Percentiles rank a stretch among this genome's conserved stretches.
Conservation (phyloP, 768 basidiomycete species). For the Albatrellus ellisii region DNA sequence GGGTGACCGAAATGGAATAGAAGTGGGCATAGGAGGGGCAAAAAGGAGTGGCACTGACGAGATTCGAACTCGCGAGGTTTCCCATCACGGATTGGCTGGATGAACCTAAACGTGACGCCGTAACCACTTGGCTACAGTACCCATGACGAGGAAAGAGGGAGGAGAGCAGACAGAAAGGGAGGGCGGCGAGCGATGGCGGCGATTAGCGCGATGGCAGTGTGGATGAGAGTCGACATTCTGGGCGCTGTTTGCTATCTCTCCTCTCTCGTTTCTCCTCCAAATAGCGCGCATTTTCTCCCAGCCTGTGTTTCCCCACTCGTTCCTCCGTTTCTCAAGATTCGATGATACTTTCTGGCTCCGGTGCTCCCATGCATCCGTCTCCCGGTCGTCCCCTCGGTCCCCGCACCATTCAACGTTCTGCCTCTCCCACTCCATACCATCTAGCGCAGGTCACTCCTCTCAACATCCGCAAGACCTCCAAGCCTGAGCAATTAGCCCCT, state of each 20-base stretch:
- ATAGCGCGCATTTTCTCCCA: neutral
- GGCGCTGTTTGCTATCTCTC: no score
- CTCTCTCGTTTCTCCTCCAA: neutral
- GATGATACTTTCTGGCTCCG: conserved; percentile 7
- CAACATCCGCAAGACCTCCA: conserved; percentile 25
- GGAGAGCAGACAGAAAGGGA: neutral
- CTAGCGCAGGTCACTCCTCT: conserved; percentile 26
- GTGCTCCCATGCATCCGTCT: conserved; percentile 16
- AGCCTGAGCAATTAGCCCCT: conserved; percentile 6
- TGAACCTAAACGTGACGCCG: conserved; percentile 43
- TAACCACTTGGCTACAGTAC: conserved; percentile 50
- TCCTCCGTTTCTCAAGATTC: conserved; percentile 1
- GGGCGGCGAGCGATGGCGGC: neutral
- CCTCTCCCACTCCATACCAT: conserved; percentile 26
- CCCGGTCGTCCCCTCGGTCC: conserved; percentile 37
- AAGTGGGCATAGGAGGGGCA: neutral
- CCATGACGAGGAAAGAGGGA: conserved; percentile 8
- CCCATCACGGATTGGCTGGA: conserved; percentile 34
- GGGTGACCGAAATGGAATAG: neutral
- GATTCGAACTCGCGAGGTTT: conserved; percentile 50
- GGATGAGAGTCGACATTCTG: neutral
- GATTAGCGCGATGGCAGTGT: neutral
- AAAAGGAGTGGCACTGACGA: conserved; percentile 37
- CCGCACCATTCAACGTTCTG: conserved; percentile 27
- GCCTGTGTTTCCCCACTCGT: neutral